phyloP scores from a whole-genome alignment of 2,329 filamentous ascomycete species.

The Colletotrichum endophyticum region DNA sequence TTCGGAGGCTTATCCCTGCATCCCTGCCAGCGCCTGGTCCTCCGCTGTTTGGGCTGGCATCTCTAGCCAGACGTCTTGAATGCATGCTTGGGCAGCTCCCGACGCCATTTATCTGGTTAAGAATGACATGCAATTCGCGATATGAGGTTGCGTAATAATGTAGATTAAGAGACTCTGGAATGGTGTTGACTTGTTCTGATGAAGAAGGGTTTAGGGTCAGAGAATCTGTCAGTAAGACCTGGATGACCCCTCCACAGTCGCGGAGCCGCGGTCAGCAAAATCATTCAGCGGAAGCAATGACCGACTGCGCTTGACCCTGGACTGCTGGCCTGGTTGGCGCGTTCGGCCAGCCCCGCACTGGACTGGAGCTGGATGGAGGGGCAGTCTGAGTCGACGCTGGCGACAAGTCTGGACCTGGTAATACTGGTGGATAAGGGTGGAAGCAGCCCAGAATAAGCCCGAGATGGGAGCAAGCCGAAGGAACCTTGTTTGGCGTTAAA shows the following conservation, averaged over 20 bases:
- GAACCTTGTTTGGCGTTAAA: slow-evolving; percentile 13
- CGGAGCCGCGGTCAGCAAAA: background rate
- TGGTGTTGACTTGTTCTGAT: background rate
- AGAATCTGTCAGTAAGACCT: background rate
- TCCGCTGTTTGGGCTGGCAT: background rate
- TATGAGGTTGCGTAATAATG: background rate
- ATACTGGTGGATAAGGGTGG: slow-evolving; percentile 6
- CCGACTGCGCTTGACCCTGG: background rate
- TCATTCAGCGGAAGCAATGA: background rate
- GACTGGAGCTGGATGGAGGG: slow-evolving; percentile 7
- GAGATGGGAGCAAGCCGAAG: slow-evolving; percentile 3
- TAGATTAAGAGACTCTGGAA: background rate
- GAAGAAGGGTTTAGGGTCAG: background rate
- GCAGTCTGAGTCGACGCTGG: background rate
- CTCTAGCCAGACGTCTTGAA: background rate
- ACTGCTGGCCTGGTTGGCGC: background rate
- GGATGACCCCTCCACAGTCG: background rate
- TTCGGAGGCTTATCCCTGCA: slow-evolving; percentile 14
- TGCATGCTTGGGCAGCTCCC: background rate
- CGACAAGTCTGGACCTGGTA: slow-evolving; percentile 13
- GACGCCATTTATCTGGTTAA: background rate
- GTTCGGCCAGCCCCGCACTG: slow-evolving; percentile 3
- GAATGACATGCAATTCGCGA: background rate
- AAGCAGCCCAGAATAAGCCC: slow-evolving; percentile 21
- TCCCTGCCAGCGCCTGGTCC: slow-evolving; percentile 1